Evolutionary conservation across 352 stramenopile genomes (phyloP).

Genomic region (Thraustochytrium sp.): DNA sequence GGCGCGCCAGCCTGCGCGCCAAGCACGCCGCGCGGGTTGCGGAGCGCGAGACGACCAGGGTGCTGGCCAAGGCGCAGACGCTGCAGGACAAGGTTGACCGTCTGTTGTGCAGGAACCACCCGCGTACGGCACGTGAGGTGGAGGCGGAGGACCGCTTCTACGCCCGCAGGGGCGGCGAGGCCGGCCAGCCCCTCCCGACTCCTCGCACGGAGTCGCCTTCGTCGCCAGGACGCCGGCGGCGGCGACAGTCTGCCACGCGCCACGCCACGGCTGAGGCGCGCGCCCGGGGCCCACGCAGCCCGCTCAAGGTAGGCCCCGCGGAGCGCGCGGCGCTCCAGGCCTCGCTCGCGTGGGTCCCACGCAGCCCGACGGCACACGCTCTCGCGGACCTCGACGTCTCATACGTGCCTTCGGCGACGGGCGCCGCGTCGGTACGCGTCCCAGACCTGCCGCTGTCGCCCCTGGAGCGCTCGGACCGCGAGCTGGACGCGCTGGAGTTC

Average conservation of each 20-base stretch:
- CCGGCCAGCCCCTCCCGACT: background rate
- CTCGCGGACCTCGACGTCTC: too few relatives aligned
- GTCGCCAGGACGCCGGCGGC: too few relatives aligned
- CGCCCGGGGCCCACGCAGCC: background rate
- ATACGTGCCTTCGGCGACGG: too few relatives aligned
- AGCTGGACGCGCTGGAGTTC: conserved; percentile 5
- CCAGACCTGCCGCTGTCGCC: background rate
- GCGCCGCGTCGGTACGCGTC: too few relatives aligned
- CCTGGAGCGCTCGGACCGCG: background rate
- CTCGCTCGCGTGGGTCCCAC: background rate
- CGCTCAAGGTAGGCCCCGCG: background rate
- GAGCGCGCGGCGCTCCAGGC: background rate
- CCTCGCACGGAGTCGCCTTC: background rate
- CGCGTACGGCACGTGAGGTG: background rate
- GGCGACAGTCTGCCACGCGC: too few relatives aligned
- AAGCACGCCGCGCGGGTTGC: background rate
- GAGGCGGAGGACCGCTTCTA: conserved; percentile 11
- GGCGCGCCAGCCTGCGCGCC: background rate
- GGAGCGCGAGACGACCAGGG: background rate
- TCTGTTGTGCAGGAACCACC: background rate
- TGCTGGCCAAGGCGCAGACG: background rate
- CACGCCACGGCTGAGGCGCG: too few relatives aligned
- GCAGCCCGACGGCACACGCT: background rate
- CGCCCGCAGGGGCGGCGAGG: background rate
- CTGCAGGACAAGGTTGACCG: conserved; percentile 26